Evolutionary conservation across 2,329 filamentous ascomycete genomes (phyloP).

Genomic region (Coniella lustricola): DNA sequence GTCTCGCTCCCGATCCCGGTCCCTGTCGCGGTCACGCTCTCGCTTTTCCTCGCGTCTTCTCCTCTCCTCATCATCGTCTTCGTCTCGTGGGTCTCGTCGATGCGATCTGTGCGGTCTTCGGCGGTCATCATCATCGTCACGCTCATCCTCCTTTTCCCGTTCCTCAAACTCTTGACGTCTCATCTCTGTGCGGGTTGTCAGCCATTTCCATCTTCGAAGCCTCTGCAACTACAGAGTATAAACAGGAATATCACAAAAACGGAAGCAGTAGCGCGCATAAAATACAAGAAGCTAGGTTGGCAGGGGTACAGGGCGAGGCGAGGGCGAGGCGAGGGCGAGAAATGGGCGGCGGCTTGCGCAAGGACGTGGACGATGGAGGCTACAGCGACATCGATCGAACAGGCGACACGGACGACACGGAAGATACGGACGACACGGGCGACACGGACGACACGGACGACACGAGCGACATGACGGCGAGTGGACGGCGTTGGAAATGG

Average conservation of each 20-base stretch:
- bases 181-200: slow-evolving; percentile 26
- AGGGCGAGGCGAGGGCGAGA: slow-evolving; percentile 10
- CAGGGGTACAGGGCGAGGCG: slow-evolving; percentile 7
- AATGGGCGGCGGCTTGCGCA: slow-evolving; percentile 12
- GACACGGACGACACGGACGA: slow-evolving; percentile 8
- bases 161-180: slow-evolving; percentile 35
- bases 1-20: slow-evolving; percentile 26
- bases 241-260: slow-evolving; percentile 8
- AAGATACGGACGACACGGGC: slow-evolving; percentile 13
- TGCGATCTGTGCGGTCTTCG: slow-evolving; percentile 21
- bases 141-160: slow-evolving; percentile 11
- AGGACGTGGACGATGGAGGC: slow-evolving; percentile 10
- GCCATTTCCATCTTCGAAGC: slow-evolving; percentile 16
- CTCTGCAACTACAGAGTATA: slow-evolving; percentile 12
- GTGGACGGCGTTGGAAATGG: neutral
- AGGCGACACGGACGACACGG: slow-evolving; percentile 15
- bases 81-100: slow-evolving; percentile 24
- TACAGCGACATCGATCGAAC: slow-evolving; percentile 13
- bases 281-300: slow-evolving; percentile 11
- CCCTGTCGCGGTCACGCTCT: slow-evolving; percentile 20
- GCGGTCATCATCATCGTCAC: slow-evolving; percentile 26
- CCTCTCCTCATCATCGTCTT: slow-evolving; percentile 26
- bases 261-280: slow-evolving; percentile 10
- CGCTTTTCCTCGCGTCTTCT: slow-evolving; percentile 29
- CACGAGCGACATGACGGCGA: slow-evolving; percentile 14